A percentile compares a stretch with the other conserved stretches of the same genome.
Conservation (phyloP, 108 stramenopile genomes). For the Poteriospumella lacustris region DNA sequence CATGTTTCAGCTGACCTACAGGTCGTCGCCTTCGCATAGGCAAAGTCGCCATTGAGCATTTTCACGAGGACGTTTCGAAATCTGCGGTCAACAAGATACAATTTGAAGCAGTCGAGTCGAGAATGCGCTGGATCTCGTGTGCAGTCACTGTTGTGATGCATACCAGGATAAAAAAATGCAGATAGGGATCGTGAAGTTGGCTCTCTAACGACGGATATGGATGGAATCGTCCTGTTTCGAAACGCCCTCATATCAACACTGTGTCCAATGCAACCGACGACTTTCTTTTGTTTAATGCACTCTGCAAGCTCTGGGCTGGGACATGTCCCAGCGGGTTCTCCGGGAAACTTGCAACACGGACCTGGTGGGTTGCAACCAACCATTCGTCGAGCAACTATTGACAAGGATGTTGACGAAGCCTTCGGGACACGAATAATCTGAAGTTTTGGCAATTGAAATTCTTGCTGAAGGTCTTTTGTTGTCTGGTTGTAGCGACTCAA, state of each 20-base stretch:
- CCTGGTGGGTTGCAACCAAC: not conserved
- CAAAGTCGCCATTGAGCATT: not conserved
- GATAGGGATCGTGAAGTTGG: not conserved
- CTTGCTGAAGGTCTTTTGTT: too few relatives aligned
- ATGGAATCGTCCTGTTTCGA: not conserved
- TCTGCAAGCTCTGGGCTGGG: not conserved
- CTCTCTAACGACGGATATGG: not conserved
- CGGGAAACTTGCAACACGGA: conserved; percentile 4
- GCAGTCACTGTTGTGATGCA: not conserved
- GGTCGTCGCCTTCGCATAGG: not conserved
- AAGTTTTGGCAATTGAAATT: too few relatives aligned
- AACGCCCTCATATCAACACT: not conserved
- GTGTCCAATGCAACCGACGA: not conserved
- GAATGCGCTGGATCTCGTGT: not conserved
- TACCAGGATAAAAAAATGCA: not conserved
- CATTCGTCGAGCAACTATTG: not conserved
- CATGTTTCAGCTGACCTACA: conserved; percentile 8
- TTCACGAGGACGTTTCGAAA: not conserved
- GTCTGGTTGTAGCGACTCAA: too few relatives aligned
- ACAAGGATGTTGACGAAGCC: not conserved
- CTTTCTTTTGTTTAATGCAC: not conserved
- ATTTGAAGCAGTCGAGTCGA: not conserved
- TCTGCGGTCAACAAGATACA: not conserved
- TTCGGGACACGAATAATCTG: not conserved
- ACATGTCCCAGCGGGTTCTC: not conserved